Evolutionary conservation across 805 yeast genomes (phyloP).

Genomic region (Ogataea ganodermae): DNA sequence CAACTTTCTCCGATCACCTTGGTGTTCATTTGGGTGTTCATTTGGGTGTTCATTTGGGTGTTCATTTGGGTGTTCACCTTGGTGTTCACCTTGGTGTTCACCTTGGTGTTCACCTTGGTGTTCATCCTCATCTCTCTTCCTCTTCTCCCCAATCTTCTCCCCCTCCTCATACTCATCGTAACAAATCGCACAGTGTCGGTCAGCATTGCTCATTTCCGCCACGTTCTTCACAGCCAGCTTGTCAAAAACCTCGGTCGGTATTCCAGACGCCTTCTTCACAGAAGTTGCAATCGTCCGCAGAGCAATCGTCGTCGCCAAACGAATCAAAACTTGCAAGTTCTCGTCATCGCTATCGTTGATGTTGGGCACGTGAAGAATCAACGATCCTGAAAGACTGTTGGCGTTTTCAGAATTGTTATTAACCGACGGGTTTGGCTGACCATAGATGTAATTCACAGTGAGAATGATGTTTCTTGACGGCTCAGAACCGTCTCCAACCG

Average conservation of each 20-base stretch:
- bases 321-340: conserved; percentile 58
- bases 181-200: conserved; percentile 60
- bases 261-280: conserved; percentile 51
- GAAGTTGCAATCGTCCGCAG: conserved; percentile 59
- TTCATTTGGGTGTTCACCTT: background rate
- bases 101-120: conserved; percentile 10
- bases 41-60: conserved; percentile 2
- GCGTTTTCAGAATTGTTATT: conserved; percentile 26
- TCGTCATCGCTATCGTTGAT: conserved; percentile 60
- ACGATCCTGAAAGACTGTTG: conserved; percentile 50
- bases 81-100: background rate
- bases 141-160: conserved; percentile 12
- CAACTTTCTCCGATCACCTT: background rate
- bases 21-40: background rate
- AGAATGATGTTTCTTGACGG: conserved; percentile 40
- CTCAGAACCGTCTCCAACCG: conserved; percentile 15
- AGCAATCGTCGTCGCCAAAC: conserved; percentile 71
- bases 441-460: conserved; percentile 42
- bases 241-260: conserved; percentile 54
- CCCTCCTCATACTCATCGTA: conserved; percentile 48
- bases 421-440: conserved; percentile 23
- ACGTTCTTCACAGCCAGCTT: conserved; percentile 43
- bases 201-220: conserved; percentile 32
- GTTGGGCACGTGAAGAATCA: conserved; percentile 68
- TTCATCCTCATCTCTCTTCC: conserved; percentile 1